Percentiles rank a stretch among this genome's conserved stretches.
Conservation (phyloP, 1,139 yeast species). For the Kodamaea alishanica region DNA sequence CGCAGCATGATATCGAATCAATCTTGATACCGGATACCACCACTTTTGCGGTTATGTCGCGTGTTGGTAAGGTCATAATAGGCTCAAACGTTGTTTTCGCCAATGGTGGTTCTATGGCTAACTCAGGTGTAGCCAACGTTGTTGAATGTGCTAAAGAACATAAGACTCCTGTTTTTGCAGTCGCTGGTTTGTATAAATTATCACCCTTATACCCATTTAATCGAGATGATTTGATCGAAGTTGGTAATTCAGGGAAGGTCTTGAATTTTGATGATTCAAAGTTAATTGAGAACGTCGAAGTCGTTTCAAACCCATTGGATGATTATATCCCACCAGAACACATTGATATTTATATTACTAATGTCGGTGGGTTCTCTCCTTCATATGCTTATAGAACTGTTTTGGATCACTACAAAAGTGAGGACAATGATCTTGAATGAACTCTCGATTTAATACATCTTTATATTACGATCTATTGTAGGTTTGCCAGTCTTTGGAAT, state of each 20-base stretch:
- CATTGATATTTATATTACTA: constrained; percentile 90
- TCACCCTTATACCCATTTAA: constrained; percentile 94
- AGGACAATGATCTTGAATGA: constrained; percentile 62
- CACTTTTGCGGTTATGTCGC: constrained; percentile 91
- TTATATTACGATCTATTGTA: too few species aligned
- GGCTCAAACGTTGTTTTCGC: constrained; percentile 92
- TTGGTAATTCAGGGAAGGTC: constrained; percentile 88
- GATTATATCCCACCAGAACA: constrained; percentile 94
- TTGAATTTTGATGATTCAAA: constrained; percentile 64
- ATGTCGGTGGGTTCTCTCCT: constrained; percentile 95
- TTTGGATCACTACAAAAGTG: constrained; percentile 86
- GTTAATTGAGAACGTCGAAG: constrained; percentile 66
- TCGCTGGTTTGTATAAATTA: constrained; percentile 88
- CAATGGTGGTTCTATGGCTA: constrained; percentile 90
- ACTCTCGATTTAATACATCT: not conserved
- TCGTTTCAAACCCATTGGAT: constrained; percentile 82
- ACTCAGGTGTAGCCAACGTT: constrained; percentile 88
- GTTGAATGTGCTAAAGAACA: constrained; percentile 96
- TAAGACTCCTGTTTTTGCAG: constrained; percentile 91
- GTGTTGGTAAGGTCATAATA: constrained; percentile 93
- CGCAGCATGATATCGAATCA: constrained; percentile 85
- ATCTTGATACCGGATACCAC: constrained; percentile 91
- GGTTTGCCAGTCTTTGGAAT: too few species aligned
- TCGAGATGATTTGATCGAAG: constrained; percentile 82
- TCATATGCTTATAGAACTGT: constrained; percentile 93